Evolutionary conservation across 495 filamentous ascomycete species (phyloP).

Genomic region (Aspergillus carlsbadensis): DNA sequence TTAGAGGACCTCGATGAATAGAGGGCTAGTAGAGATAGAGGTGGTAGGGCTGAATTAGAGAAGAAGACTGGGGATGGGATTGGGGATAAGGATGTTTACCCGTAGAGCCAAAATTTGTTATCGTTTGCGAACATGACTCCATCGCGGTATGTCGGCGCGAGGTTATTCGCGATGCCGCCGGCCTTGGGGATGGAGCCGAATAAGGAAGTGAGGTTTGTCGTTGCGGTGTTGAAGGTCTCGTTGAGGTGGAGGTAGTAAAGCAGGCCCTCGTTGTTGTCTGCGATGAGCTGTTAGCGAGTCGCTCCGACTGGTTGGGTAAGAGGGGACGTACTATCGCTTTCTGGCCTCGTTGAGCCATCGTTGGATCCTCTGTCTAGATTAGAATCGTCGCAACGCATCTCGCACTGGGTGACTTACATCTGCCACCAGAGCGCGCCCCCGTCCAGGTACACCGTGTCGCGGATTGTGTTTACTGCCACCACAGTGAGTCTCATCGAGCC

Average conservation of each 20-base stretch:
- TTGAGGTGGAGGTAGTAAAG: conserved; percentile 60
- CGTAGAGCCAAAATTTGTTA: too few species aligned
- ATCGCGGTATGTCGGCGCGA: conserved; percentile 59
- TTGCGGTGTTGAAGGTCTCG: conserved; percentile 51
- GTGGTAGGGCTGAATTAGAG: too few species aligned
- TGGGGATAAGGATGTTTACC: too few species aligned
- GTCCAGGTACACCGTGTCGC: conserved; percentile 68
- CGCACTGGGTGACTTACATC: conserved; percentile 21
- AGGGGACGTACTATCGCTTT: neutral
- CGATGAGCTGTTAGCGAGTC: too few species aligned
- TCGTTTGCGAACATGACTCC: conserved; percentile 68
- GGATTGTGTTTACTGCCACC: conserved; percentile 55
- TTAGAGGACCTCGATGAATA: neutral
- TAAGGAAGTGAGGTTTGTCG: conserved; percentile 50
- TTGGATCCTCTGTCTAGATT: neutral
- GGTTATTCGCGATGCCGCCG: conserved; percentile 45
- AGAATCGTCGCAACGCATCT: neutral
- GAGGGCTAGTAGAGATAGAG: conserved; percentile 43
- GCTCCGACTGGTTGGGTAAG: too few species aligned
- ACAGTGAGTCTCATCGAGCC: too few species aligned
- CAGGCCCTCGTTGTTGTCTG: conserved; percentile 40
- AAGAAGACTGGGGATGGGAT: too few species aligned
- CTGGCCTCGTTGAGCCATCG: neutral
- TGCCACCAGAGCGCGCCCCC: conserved; percentile 57
- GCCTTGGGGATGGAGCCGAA: conserved; percentile 47